Evolutionary conservation across 208 protist genomes (phyloP), one percentile per base, ranked within the genome.

Genomic region (Leptomonas pyrrhocoris): DNA sequence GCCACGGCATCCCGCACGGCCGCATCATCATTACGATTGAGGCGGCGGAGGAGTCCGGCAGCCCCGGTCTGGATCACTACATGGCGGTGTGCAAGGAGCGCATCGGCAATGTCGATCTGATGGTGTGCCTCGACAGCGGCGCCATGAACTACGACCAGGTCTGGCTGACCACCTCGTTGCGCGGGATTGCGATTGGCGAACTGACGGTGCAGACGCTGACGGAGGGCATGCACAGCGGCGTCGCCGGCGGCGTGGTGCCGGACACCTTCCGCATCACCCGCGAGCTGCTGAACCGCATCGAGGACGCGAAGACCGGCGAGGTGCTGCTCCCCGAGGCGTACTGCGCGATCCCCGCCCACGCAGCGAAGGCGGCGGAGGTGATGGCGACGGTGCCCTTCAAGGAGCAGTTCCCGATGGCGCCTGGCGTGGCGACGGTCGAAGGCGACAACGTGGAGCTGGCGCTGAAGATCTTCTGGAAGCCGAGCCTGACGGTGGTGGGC

Each of bases 61-160:
- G 90, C 63, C 53, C 63, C 45, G 94, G 98, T 65, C 79, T 98
- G 13, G 80, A 83, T n/a, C 87, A 86, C 65, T 97, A 95, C 69
- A 83, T 98, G 70, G 79, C 91, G 30, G 43, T 57, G 23, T 88
- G 77, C 66, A 84, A 77, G 28, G 72, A 74, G 27, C 68, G 71
- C 25, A 96, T 98, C 57, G 93, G 93, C 12, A 82, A 86, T 56
- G 81, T 94, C 36, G 82, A 93, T 49, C 73, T 98, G 19, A 89
- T 99, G 65, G 77, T 98, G n/a, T 98, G 96, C 75, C 80, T 99
- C 2, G 97, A 99, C 80, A 93, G 84, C 77, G 98, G 95, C 56
- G 76, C 73, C 60, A 78, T 94, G 49, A 98, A 97, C 67, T 99
- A 99, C 69, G 89, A 98, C 21, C 89, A 98, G 72, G 49, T 99